These are phyloP conservation scores for Candida arabinofermentans DNA, from an alignment of 805 yeast genomes.

Conservation along the genomic window DNA sequence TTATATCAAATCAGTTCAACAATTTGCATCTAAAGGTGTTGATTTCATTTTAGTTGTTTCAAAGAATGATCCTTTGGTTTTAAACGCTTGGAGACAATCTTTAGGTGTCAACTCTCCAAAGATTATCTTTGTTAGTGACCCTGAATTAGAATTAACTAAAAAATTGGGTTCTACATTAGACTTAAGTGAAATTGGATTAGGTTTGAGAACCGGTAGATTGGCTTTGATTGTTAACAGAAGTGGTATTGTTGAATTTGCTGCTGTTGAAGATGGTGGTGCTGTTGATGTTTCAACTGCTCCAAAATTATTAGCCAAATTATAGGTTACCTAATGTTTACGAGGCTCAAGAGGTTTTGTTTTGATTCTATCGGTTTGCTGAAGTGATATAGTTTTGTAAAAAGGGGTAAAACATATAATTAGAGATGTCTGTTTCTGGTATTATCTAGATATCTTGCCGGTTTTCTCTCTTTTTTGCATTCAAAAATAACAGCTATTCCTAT, in stretches of 20 bases:
- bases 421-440: no score
- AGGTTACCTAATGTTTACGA: not conserved
- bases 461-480: no score
- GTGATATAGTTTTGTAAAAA: no score
- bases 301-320: conserved; percentile 23
- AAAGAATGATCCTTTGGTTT: conserved; percentile 69
- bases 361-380: not conserved
- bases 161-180: conserved; percentile 56
- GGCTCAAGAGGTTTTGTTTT: not conserved
- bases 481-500: no score
- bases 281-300: conserved; percentile 26
- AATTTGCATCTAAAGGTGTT: conserved; percentile 56
- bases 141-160: conserved; percentile 52
- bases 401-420: no score
- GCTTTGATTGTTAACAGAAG: conserved; percentile 56
- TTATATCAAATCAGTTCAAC: conserved; percentile 44
- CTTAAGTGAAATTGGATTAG: conserved; percentile 49
- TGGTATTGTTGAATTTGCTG: conserved; percentile 35
- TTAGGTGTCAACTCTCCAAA: conserved; percentile 32
- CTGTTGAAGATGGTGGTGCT: conserved; percentile 25
- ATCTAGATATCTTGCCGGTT: no score
- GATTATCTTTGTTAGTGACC: conserved; percentile 61
- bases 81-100: conserved; percentile 62
- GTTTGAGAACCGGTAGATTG: conserved; percentile 60
- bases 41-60: conserved; percentile 61